Evolutionary conservation across 73 alveolate species (phyloP).

Genomic region (Diophrys appendiculata): DNA sequence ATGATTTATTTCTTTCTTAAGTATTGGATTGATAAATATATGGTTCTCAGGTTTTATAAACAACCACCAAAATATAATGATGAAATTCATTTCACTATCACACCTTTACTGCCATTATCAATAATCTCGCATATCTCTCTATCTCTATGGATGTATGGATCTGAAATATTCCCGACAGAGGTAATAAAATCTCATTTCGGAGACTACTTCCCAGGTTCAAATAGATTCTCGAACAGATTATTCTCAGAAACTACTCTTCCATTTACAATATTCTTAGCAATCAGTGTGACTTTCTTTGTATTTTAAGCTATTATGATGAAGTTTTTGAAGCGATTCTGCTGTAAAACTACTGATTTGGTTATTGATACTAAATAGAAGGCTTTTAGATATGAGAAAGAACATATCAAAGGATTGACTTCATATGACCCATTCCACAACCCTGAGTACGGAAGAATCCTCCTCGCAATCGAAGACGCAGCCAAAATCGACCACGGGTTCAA

Average conservation of each 20-base stretch:
- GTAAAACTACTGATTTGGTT: background rate
- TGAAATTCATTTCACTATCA: conserved; percentile 38
- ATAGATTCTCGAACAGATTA: conserved; percentile 3
- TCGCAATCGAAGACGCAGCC: conserved; percentile 30
- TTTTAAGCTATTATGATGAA: background rate
- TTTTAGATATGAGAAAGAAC: background rate
- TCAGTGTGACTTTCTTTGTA: background rate
- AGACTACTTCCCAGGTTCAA: background rate
- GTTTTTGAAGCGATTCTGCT: background rate
- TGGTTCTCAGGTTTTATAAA: conserved; percentile 35
- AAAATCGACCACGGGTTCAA: no score
- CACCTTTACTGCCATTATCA: conserved; percentile 47
- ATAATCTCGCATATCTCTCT: conserved; percentile 55
- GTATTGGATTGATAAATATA: conserved; percentile 27
- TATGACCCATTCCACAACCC: conserved; percentile 19
- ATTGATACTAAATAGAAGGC: background rate
- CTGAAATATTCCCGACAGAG: conserved; percentile 53
- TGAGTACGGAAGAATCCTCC: conserved; percentile 7
- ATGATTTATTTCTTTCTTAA: conserved; percentile 7
- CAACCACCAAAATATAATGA: conserved; percentile 59
- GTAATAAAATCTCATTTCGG: background rate
- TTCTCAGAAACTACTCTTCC: conserved; percentile 8
- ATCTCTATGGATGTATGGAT: conserved; percentile 69
- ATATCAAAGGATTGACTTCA: conserved; percentile 13
- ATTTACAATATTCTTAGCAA: background rate